Conservation (phyloP, 2,329 filamentous ascomycete species). For the Aspergillus novoparasiticus region DNA sequence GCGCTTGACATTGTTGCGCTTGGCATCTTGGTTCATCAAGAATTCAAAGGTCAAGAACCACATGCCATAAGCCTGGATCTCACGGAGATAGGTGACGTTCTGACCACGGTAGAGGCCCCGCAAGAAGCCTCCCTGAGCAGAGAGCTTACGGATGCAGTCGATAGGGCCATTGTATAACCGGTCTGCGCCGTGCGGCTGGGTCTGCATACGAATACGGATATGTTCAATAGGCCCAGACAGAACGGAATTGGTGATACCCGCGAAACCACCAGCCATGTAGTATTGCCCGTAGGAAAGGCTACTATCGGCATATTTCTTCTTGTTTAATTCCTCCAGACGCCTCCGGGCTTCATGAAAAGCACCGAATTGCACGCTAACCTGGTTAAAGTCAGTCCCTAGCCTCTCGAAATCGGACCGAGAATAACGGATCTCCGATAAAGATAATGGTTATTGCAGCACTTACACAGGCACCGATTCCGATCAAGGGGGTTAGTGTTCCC, state of each 20-base stretch:
- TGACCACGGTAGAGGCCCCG: constrained; percentile 83
- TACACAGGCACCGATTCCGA: constrained; percentile 95
- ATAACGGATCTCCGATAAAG: not conserved
- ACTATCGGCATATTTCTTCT: constrained; percentile 43
- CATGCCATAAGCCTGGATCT: constrained; percentile 90
- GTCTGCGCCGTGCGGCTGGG: constrained; percentile 83
- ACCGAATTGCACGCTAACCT: constrained; percentile 92
- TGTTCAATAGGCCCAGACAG: constrained; percentile 95
- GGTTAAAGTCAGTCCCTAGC: constrained; percentile 5
- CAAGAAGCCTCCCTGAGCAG: constrained; percentile 67
- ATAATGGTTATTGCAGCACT: constrained; percentile 24
- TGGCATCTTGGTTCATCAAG: constrained; percentile 88
- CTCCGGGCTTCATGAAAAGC: constrained; percentile 93
- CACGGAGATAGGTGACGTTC: constrained; percentile 80
- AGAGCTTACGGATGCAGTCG: constrained; percentile 88
- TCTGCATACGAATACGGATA: constrained; percentile 92
- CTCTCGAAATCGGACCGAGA: not conserved
- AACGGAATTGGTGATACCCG: constrained; percentile 84
- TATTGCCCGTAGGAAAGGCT: constrained; percentile 81
- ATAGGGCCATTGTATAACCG: constrained; percentile 80
- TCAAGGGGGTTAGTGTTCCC: constrained; percentile 88
- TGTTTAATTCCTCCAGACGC: constrained; percentile 76
- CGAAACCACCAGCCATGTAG: constrained; percentile 87
- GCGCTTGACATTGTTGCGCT: constrained; percentile 73
- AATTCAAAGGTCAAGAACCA: constrained; percentile 98